These are phyloP conservation scores for Takakia lepidozioides DNA, from an alignment of 225 moss, liverwort and hornwort species.

Conservation along the genomic window DNA sequence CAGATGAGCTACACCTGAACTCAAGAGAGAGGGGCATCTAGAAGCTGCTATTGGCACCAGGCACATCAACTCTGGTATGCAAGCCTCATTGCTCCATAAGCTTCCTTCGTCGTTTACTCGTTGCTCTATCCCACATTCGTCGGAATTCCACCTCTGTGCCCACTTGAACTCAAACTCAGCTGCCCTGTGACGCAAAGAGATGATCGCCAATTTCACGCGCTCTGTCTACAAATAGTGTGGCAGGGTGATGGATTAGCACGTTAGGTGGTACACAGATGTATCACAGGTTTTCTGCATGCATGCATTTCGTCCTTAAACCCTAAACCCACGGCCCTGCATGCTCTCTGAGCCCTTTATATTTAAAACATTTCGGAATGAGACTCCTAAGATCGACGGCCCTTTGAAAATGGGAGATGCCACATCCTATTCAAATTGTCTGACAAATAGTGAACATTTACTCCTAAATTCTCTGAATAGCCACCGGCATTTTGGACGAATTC, in stretches of 20 bases:
- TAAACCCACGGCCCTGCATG: not conserved
- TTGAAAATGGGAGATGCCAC: no score
- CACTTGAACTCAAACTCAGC: conserved; percentile 36
- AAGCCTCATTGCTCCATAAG: conserved; percentile 97
- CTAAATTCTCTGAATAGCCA: no score
- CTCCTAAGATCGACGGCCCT: no score
- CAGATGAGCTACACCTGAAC: no score
- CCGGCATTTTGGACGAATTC: not conserved
- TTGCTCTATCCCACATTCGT: conserved; percentile 22
- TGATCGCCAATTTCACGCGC: conserved; percentile 59
- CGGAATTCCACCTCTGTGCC: conserved; percentile 13
- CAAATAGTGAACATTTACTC: no score
- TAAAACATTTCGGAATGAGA: no score
- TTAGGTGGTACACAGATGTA: no score
- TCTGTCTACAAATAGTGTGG: conserved; percentile 25
- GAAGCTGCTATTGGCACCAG: conserved; percentile 74
- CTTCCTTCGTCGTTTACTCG: conserved; percentile 65
- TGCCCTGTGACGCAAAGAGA: conserved; percentile 66
- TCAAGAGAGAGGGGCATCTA: conserved; percentile 71
- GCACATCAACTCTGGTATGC: conserved; percentile 67
- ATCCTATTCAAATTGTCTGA: no score
- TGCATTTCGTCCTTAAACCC: no score
- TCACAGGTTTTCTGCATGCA: no score
- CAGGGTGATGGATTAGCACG: not conserved
- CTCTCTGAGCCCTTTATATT: not conserved